Conservation (phyloP, 2,329 filamentous ascomycete species). For the Aspergillus clavatus region DNA sequence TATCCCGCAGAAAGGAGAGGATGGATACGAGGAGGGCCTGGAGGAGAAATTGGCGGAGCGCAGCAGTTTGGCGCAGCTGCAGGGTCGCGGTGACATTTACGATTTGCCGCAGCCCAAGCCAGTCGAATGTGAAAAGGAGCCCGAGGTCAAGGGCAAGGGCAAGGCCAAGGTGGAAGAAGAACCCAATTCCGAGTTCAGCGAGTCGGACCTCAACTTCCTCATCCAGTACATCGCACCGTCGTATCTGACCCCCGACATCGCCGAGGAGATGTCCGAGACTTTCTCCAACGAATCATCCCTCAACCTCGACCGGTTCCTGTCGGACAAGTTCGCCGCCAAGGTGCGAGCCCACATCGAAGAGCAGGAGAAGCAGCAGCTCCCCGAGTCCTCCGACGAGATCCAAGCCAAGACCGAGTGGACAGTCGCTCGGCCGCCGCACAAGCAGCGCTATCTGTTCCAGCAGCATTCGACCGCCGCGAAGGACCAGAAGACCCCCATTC, state of each 20-base stretch:
- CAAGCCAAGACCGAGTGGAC: slow-evolving; percentile 61
- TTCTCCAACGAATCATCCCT: slow-evolving; percentile 83
- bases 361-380: slow-evolving; percentile 52
- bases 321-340: slow-evolving; percentile 67
- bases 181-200: slow-evolving; percentile 58
- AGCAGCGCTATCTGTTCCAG: slow-evolving; percentile 86
- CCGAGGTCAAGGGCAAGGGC: slow-evolving; percentile 37
- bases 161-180: slow-evolving; percentile 44
- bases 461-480: slow-evolving; percentile 43
- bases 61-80: slow-evolving; percentile 86
- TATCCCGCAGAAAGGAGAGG: slow-evolving; percentile 90
- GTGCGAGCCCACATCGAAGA: slow-evolving; percentile 67
- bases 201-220: slow-evolving; percentile 80
- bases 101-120: slow-evolving; percentile 68
- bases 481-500: slow-evolving; percentile 50
- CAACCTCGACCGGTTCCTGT: slow-evolving; percentile 72
- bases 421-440: slow-evolving; percentile 84
- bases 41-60: slow-evolving; percentile 85
- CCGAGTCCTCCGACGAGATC: slow-evolving; percentile 48
- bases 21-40: slow-evolving; percentile 80
- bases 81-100: slow-evolving; percentile 85
- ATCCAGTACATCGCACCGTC: slow-evolving; percentile 84
- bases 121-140: slow-evolving; percentile 41
- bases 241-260: slow-evolving; percentile 86
- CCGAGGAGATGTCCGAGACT: slow-evolving; percentile 72